Conservation (phyloP, 1,284 basidiomycete genomes). For the Chiua sp. region DNA sequence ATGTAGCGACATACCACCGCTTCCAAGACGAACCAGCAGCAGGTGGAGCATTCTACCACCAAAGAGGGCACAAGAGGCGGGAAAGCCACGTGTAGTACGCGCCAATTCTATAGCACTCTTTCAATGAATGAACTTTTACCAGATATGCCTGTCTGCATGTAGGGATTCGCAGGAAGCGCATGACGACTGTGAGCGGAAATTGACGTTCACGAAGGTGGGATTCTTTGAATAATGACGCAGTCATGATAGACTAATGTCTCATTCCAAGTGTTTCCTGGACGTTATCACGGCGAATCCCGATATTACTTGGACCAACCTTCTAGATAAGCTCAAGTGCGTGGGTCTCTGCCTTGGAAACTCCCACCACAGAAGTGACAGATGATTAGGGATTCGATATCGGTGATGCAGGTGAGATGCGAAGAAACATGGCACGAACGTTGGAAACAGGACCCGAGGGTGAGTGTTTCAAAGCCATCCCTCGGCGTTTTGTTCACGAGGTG, state of each 20-base stretch:
- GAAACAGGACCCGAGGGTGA: conserved; percentile 30
- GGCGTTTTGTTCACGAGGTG: not conserved
- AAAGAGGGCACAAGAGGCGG: conserved; percentile 1
- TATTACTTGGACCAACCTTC: conserved; percentile 30
- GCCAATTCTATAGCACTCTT: not conserved
- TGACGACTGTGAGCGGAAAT: conserved; percentile 20
- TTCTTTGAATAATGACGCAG: not conserved
- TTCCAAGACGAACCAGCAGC: conserved; percentile 9
- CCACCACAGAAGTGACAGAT: not conserved
- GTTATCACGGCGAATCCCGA: conserved; percentile 9
- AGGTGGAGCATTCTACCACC: conserved; percentile 8
- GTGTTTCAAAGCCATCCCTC: conserved; percentile 1
- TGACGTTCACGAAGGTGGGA: conserved; percentile 35
- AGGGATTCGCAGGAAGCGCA: conserved; percentile 29
- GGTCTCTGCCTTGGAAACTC: not conserved
- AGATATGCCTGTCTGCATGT: conserved; percentile 38
- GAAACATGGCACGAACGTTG: conserved; percentile 7
- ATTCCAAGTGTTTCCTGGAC: conserved; percentile 33
- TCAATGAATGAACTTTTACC: not conserved
- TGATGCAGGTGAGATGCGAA: conserved; percentile 10
- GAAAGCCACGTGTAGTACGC: conserved; percentile 27
- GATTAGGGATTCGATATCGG: not conserved
- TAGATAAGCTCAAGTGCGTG: conserved; percentile 23
- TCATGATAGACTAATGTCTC: not conserved
- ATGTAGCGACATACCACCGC: not conserved